A percentile compares a stretch with the other conserved stretches of the same genome.
phyloP scores from a whole-genome alignment of 139 green algal species.

The Coelastrella sp. region DNA sequence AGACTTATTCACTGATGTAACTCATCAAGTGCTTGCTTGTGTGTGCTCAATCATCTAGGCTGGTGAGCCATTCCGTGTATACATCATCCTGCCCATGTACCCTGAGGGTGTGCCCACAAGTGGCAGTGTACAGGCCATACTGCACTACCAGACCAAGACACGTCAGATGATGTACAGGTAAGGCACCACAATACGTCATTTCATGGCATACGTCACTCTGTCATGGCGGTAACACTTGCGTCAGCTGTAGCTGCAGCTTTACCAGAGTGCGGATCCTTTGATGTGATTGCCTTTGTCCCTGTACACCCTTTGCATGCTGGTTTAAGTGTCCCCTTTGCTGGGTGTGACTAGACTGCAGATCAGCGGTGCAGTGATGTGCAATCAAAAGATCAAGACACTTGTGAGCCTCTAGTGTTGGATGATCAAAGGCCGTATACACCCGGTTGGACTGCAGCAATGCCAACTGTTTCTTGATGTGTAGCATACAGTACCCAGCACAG shows the following conservation, averaged over 20 bases:
- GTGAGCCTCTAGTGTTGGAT: too few relatives aligned
- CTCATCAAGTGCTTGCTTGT: neutral
- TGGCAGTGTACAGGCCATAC: constrained; percentile 70
- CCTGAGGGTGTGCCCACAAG: constrained; percentile 67
- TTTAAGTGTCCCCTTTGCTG: neutral
- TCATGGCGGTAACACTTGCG: too few relatives aligned
- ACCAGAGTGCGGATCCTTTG: too few relatives aligned
- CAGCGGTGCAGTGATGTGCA: neutral
- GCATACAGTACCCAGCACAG: too few relatives aligned
- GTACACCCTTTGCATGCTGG: neutral
- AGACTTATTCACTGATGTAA: too few relatives aligned
- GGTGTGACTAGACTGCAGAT: neutral
- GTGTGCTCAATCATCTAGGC: constrained; percentile 13
- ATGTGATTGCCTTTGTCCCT: too few relatives aligned
- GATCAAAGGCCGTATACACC: too few relatives aligned
- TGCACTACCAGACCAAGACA: constrained; percentile 64
- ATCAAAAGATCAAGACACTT: neutral
- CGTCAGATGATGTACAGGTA: constrained; percentile 48
- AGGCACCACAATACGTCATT: neutral
- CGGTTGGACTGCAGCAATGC: too few relatives aligned
- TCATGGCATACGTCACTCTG: too few relatives aligned
- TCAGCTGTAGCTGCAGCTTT: too few relatives aligned
- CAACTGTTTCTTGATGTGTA: too few relatives aligned
- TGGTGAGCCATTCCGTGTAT: constrained; percentile 69
- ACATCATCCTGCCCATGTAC: constrained; percentile 72